Evolutionary conservation across 805 yeast genomes (phyloP), one percentile per base, ranked within the genome.

Genomic region (Nakazawaea anatomiae): DNA sequence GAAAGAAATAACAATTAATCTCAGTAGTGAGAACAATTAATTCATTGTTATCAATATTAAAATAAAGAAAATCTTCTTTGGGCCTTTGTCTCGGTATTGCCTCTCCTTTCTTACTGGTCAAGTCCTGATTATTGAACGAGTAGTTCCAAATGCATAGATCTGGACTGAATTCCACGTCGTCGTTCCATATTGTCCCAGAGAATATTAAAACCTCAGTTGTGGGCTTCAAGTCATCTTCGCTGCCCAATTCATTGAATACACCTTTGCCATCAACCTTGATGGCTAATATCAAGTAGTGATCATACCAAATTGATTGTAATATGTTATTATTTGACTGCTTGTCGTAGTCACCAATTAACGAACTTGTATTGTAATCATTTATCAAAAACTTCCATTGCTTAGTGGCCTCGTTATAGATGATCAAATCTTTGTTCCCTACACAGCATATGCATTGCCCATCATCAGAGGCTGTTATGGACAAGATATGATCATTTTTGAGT

Each of bases 371-470:
- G 48, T 61, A 67, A 55, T 65, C 70, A 30, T 62, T 69, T 9
- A 62, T 69, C 43, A 77, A 63, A 48, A 67, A 60, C 55, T 74
- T 77, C 83, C 83, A 79, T 36, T 67, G 65, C n/a, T 74, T 70
- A 1, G 71, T 63, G 36, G 62, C 53, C 10, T 68, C 48, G 46
- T 71, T 65, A 56, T 73, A 76, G 43, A 76, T 67, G 29, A 74
- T 61, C 12, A 78, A 68, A 27, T 81, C 82, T 29, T 62, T 59
- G 27, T 69, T 63, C 0, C 83, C 84, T 5, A 81, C 74, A 14
- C 79, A 64, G 27, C 82, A 81, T 14, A 77, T 65, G 53, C 66
- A 68, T 46, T 72, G 60, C 9, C 83, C 83, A 54, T 77, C 80
- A 29, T 69, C 68, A 47, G 77, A 73, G 18, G 70, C 64, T n/a